Base-by-base conservation (phyloP, 1,139 yeast genomes). In the Candida pseudoviswanathii region DNA sequence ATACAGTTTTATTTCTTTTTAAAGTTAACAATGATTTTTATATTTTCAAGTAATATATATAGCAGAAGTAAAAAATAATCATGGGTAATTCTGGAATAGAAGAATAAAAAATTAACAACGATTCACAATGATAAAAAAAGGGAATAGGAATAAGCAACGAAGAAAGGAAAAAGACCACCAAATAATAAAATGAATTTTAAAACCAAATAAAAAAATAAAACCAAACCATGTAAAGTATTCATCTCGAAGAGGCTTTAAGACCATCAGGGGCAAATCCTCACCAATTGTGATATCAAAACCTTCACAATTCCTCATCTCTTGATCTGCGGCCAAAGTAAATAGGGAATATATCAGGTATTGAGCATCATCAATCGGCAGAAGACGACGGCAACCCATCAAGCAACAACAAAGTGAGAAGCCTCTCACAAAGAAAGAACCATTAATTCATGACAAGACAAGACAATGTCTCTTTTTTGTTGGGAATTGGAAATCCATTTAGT, bases 401-500 rank as follows among this genome's bases (percentile, higher is more conserved):
- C n/a, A n/a, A n/a, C n/a, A n/a, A n/a, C n/a, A n/a, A n/a, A n/a
- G n/a, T n/a, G n/a, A n/a, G n/a, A n/a, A n/a, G n/a, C n/a, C n/a
- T n/a, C n/a, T n/a, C n/a, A 33, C 7, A n/a, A 33, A 33, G 37
- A 26, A 43, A n/a, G 41, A 43, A 43, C 45, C 45, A 34, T 43
- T n/a, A 43, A 43, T 43, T 43, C 45, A 30, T 39, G 22, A n/a
- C n/a, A n/a, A n/a, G n/a, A n/a, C n/a, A n/a, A n/a, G n/a, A n/a
- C n/a, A n/a, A n/a, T n/a, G n/a, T n/a, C n/a, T n/a, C n/a, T n/a
- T n/a, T 39, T 22, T 39, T 10, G 16, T 24, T 38, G 42, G 32
- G 30, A 39, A 39, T 10, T 29, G 6, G 10, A 30, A 29, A 26
- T 29, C 9, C 25, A 41, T 41, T 36, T 52, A 52, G 47, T 52